These are phyloP conservation scores for Mucor sp. DNA, from an alignment of 371 early-diverging fungal species.

Conservation along the genomic window DNA sequence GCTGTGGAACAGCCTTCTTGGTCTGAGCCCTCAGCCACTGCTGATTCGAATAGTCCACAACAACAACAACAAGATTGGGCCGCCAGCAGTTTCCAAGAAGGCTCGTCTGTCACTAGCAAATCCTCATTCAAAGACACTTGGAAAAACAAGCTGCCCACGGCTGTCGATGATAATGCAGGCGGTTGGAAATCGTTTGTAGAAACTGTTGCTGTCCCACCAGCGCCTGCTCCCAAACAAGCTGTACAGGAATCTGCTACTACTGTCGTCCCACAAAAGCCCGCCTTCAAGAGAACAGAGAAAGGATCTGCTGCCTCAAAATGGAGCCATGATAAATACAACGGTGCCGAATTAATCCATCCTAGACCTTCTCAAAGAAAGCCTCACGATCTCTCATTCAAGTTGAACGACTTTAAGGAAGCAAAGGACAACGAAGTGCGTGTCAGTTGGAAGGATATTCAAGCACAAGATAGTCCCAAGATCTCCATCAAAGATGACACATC, in stretches of 20 bases:
- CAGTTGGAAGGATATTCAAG: neutral
- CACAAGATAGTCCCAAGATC: neutral
- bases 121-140: slow-evolving; percentile 3
- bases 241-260: neutral
- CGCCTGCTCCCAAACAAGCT: neutral
- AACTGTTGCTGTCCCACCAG: neutral
- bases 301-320: neutral
- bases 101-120: neutral
- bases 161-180: slow-evolving; percentile 6
- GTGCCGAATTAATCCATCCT: neutral
- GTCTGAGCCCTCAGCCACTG: neutral
- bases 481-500: neutral
- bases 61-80: neutral
- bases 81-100: neutral
- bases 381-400: neutral
- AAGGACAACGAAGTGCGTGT: neutral
- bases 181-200: slow-evolving; percentile 14
- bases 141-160: neutral
- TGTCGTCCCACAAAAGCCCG: neutral
- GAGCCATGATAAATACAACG: slow-evolving; percentile 8
- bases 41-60: neutral
- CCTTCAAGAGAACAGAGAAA: too few relatives aligned
- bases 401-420: neutral
- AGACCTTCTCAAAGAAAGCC: neutral
- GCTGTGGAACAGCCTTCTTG: neutral